phyloP scores from a whole-genome alignment of 441 rosid species.

The Gossypium davidsonii region DNA sequence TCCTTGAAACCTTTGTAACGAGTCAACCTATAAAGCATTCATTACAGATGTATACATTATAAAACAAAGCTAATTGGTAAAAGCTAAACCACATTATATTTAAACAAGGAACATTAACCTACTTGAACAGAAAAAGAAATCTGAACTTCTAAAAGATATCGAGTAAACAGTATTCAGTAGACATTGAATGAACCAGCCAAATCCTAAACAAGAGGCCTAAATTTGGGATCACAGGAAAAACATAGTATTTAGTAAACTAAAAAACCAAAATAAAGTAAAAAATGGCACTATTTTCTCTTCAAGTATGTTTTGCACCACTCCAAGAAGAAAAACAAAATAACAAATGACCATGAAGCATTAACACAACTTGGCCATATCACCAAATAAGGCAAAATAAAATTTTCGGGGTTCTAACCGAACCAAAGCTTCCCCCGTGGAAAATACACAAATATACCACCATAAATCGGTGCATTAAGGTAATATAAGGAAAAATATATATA shows the following conservation, averaged over 20 bases:
- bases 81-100: no score
- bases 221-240: not conserved
- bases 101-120: not conserved
- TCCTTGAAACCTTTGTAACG: conserved; percentile 96
- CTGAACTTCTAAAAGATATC: not conserved
- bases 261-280: not conserved
- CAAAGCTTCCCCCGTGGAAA: not conserved
- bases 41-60: no score
- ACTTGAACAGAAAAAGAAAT: not conserved
- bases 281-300: not conserved
- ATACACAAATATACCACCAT: not conserved
- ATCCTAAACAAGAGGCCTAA: not conserved
- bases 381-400: not conserved
- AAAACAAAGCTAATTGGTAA: no score
- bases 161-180: not conserved
- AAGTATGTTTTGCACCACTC: not conserved
- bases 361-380: not conserved
- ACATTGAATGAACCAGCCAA: not conserved
- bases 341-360: not conserved
- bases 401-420: not conserved
- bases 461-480: not conserved
- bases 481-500: not conserved
- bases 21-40: conserved; percentile 41
- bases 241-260: not conserved
- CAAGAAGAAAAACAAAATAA: not conserved